Conservation (phyloP, 1,284 basidiomycete genomes). For the Neonothopanus nambi region DNA sequence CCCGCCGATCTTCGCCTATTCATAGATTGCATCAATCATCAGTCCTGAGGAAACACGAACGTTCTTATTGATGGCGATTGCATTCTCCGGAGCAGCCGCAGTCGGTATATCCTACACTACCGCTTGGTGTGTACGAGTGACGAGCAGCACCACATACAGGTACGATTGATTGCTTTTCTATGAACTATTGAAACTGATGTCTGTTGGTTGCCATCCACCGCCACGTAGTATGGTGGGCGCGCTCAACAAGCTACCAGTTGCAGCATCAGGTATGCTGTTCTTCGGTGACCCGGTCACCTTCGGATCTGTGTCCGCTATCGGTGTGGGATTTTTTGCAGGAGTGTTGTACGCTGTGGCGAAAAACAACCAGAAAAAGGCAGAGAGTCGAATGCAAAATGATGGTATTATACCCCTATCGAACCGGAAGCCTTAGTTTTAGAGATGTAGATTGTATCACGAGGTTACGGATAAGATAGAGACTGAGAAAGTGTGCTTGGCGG, state of each 20-base stretch:
- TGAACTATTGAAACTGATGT: no score
- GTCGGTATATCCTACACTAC: slow-evolving; percentile 98
- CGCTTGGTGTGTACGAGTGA: slow-evolving; percentile 97
- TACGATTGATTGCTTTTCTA: slow-evolving; percentile 29
- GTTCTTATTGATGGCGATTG: slow-evolving; percentile 85
- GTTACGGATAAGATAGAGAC: neutral
- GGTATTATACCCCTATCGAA: slow-evolving; percentile 59
- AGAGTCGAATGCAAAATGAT: slow-evolving; percentile 47
- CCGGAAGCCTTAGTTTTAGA: slow-evolving; percentile 41
- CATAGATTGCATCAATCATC: slow-evolving; percentile 15
- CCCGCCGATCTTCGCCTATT: slow-evolving; percentile 9
- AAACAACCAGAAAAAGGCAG: slow-evolving; percentile 80
- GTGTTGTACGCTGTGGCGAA: slow-evolving; percentile 89
- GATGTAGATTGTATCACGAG: no score
- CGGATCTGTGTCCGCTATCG: slow-evolving; percentile 87
- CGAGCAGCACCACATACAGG: slow-evolving; percentile 98
- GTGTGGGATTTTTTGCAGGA: slow-evolving; percentile 90
- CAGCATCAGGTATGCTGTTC: slow-evolving; percentile 94
- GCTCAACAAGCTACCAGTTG: slow-evolving; percentile 97
- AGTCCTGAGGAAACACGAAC: slow-evolving; percentile 85
- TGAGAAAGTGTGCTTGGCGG: no score
- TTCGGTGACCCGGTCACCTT: slow-evolving; percentile 89
- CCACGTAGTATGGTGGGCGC: slow-evolving; percentile 93
- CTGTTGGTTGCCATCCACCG: slow-evolving; percentile 13
- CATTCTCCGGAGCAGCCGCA: slow-evolving; percentile 94